Evolutionary conservation across 2,329 filamentous ascomycete species (phyloP).

Genomic region (Boeremia exigua): DNA sequence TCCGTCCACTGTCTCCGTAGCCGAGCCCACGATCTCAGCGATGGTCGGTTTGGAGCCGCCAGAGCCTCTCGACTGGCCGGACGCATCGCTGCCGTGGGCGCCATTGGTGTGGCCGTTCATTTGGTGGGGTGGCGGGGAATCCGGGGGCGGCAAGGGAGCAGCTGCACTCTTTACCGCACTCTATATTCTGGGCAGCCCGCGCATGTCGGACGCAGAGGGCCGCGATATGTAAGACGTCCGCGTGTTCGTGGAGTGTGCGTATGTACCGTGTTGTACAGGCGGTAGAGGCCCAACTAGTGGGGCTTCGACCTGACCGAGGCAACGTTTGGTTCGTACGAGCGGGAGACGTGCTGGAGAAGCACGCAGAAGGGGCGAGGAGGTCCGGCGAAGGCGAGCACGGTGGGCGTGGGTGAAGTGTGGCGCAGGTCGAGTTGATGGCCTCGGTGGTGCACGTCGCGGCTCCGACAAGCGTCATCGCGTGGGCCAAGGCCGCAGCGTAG

Average conservation of each 20-base stretch:
- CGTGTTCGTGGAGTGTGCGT: conserved; percentile 11
- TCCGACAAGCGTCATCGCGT: conserved; percentile 1
- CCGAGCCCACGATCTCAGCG: conserved; percentile 51
- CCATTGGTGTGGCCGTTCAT: conserved; percentile 43
- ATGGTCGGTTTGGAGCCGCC: conserved; percentile 47
- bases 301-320: background rate
- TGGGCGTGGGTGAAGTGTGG: conserved; percentile 5
- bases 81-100: conserved; percentile 30
- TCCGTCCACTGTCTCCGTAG: conserved; percentile 44
- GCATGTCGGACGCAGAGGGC: conserved; percentile 31
- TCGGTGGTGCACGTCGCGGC: conserved; percentile 6
- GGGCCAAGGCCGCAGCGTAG: conserved; percentile 2
- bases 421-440: conserved; percentile 4
- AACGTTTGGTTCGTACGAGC: background rate
- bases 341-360: background rate
- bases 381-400: background rate
- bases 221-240: conserved; percentile 12
- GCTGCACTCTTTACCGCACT: conserved; percentile 49
- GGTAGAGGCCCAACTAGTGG: conserved; percentile 10
- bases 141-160: conserved; percentile 44
- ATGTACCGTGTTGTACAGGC: conserved; percentile 4
- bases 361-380: background rate
- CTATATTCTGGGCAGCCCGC: conserved; percentile 25
- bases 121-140: conserved; percentile 24
- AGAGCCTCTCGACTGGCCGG: conserved; percentile 27